Evolutionary conservation across 2,329 filamentous ascomycete genomes (phyloP).

Genomic region (Catunica adiposa): DNA sequence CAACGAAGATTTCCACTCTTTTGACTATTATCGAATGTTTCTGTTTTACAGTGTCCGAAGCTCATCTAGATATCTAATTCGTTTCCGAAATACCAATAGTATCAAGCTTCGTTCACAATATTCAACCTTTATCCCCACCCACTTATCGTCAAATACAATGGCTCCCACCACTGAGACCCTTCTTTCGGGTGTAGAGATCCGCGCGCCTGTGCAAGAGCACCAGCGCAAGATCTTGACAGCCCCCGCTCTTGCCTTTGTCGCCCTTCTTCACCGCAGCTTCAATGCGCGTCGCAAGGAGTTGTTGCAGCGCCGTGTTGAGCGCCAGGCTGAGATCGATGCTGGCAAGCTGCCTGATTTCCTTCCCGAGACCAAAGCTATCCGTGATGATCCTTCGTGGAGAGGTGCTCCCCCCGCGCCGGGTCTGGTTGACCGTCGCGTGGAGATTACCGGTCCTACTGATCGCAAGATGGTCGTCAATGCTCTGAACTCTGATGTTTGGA

Average conservation of each 20-base stretch:
- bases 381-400: slow-evolving; percentile 86
- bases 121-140: background rate
- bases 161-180: slow-evolving; percentile 50
- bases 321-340: slow-evolving; percentile 86
- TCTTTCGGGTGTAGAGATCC: slow-evolving; percentile 75
- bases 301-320: slow-evolving; percentile 67
- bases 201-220: slow-evolving; percentile 46
- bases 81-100: background rate
- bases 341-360: slow-evolving; percentile 84
- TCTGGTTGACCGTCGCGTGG: slow-evolving; percentile 79
- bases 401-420: slow-evolving; percentile 83
- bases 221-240: slow-evolving; percentile 86
- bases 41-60: too few species aligned
- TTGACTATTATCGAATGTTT: background rate
- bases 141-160: slow-evolving; percentile 29
- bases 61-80: too few species aligned
- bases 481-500: slow-evolving; percentile 89
- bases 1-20: background rate
- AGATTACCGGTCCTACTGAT: slow-evolving; percentile 95
- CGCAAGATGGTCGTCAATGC: slow-evolving; percentile 99
- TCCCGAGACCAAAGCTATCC: slow-evolving; percentile 86
- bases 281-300: slow-evolving; percentile 76
- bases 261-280: slow-evolving; percentile 88
- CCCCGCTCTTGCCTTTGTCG: slow-evolving; percentile 78
- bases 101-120: slow-evolving; percentile 1